Evolutionary conservation across 805 yeast species (phyloP).

Genomic region (Candida vartiovaarae): DNA sequence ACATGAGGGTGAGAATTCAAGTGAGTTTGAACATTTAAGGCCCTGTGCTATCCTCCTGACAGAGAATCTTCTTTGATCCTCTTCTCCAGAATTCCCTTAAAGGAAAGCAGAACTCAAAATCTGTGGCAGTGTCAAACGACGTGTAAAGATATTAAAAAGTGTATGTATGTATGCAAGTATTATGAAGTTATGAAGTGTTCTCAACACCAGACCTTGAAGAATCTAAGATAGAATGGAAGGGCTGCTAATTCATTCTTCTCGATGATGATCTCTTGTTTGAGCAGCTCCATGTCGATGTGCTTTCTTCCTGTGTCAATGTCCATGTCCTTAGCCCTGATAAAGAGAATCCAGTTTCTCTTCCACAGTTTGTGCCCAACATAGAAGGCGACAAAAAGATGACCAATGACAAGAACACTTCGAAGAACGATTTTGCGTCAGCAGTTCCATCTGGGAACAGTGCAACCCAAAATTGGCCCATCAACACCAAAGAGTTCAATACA

Average conservation of each 20-base stretch:
- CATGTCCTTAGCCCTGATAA: constrained; percentile 39
- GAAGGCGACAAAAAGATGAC: constrained; percentile 32
- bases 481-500: constrained; percentile 48
- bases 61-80: too few species aligned
- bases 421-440: constrained; percentile 26
- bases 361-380: constrained; percentile 37
- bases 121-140: too few species aligned
- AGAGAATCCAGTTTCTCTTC: constrained; percentile 34
- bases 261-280: constrained; percentile 49
- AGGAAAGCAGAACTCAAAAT: too few species aligned
- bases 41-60: too few species aligned
- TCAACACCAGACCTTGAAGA: constrained; percentile 49
- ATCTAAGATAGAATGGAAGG: constrained; percentile 39
- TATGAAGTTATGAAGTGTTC: too few species aligned
- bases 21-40: too few species aligned
- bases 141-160: too few species aligned
- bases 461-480: constrained; percentile 76
- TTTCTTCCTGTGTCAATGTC: constrained; percentile 62
- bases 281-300: constrained; percentile 48
- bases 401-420: constrained; percentile 35
- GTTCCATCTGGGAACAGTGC: constrained; percentile 36
- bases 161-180: too few species aligned
- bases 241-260: constrained; percentile 44
- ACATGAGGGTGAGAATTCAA: too few species aligned
- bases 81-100: too few species aligned